Base-by-base conservation (phyloP, 2,329 filamentous ascomycete species). In the Metarhizium anisopliae region DNA sequence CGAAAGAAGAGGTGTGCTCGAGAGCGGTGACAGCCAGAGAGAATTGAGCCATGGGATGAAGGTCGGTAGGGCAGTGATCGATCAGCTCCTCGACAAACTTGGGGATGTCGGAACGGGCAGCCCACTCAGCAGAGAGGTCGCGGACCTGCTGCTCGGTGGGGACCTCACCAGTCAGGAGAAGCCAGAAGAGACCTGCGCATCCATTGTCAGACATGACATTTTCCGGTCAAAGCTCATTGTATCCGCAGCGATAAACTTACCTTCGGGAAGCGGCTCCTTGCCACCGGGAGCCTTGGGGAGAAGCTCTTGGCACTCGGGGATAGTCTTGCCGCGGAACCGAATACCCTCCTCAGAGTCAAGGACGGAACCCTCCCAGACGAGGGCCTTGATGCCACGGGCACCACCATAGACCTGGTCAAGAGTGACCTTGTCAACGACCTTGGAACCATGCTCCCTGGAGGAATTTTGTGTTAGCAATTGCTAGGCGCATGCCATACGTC, bases 41-140 rank as follows among this genome's bases (percentile, higher is more conserved):
- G 84, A 99, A 95, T 81, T 99, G 94, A 61, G 94, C 93, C 94
- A 99, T 99, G 74, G 94, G 94, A 85, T 99, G 94, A 66, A 99
- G 90, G 76, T 95, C 91, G 79, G 83, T 94, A 67, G 94, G 94
- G 89, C 93, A 97, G 82, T 94, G 91, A 86, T 99, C 94, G 78
- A 99, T 96, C 74, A 99, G 88, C 82, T 99, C 94, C 82, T 96
- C 92, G 70, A 99, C 84, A 78, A 95, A 97, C 81, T 95, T 95
- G 79, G 94, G 94, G 65, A 99, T 80, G 70, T 95, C 90, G 77
- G 94, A 91, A 70, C 94, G 92, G 72, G 94, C 94, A 73, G 94
- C 94, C 94, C 93, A 97, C 79, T 99, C 94, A 61, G 94, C 93
- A 65, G 94, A 97, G 64, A 99, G 88, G 71, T 95, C 92, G 74